Evolutionary conservation across 2,329 filamentous ascomycete genomes (phyloP).

Genomic region (Botrytis hyacinthi): DNA sequence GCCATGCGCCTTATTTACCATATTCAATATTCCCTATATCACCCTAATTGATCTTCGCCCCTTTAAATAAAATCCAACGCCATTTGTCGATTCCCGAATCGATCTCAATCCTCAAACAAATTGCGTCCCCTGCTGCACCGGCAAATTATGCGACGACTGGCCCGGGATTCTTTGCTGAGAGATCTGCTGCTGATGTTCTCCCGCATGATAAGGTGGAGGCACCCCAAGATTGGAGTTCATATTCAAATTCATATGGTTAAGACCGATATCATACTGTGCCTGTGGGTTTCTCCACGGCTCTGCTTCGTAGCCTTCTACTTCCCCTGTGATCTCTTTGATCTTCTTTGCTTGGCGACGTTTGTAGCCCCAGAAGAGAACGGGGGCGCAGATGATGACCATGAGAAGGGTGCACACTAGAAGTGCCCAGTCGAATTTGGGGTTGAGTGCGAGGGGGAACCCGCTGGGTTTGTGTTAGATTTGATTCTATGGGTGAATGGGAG

Average conservation of each 20-base stretch:
- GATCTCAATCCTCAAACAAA: slow-evolving; percentile 5
- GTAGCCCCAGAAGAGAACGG: slow-evolving; percentile 29
- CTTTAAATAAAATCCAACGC: neutral
- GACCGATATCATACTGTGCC: slow-evolving; percentile 13
- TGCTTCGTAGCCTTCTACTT: slow-evolving; percentile 17
- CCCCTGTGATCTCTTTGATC: neutral
- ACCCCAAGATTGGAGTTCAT: neutral
- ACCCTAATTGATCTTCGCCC: neutral
- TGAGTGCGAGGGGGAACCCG: slow-evolving; percentile 57
- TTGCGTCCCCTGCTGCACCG: slow-evolving; percentile 5
- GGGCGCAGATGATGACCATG: slow-evolving; percentile 42
- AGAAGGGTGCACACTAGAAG: slow-evolving; percentile 49
- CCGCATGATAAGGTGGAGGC: neutral
- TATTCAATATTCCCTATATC: neutral
- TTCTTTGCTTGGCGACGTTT: slow-evolving; percentile 7
- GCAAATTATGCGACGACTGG: slow-evolving; percentile 7
- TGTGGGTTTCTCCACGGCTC: slow-evolving; percentile 18
- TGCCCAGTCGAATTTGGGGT: slow-evolving; percentile 47
- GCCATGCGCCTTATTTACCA: neutral
- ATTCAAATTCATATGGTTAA: slow-evolving; percentile 12
- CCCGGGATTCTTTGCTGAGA: neutral
- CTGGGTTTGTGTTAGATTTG: slow-evolving; percentile 36
- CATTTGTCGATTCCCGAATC: neutral
- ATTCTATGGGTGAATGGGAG: neutral
- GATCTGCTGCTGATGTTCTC: neutral